Percentiles rank a stretch among this genome's conserved stretches.
phyloP scores from a whole-genome alignment of 495 filamentous ascomycete genomes.

The Annulohypoxylon bovei region DNA sequence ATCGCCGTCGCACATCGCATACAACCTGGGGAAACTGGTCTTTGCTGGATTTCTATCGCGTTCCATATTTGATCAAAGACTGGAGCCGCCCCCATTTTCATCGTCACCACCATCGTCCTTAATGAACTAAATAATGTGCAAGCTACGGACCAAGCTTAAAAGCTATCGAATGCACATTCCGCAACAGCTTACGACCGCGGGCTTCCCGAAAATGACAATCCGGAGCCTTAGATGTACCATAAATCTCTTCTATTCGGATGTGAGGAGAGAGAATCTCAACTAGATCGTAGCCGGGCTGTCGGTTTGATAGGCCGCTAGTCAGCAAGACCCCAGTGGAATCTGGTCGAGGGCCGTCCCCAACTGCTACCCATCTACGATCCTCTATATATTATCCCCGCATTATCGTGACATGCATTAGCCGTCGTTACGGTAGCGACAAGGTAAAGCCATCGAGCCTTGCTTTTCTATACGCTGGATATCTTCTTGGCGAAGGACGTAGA shows the following conservation, averaged over 20 bases:
- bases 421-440: constrained; percentile 7
- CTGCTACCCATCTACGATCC: constrained; percentile 9
- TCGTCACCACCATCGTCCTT: neutral
- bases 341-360: constrained; percentile 9
- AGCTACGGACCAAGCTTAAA: neutral
- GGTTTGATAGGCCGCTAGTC: constrained; percentile 38
- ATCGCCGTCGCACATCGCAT: constrained; percentile 12
- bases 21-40: constrained; percentile 20
- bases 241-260: constrained; percentile 4
- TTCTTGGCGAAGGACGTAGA: constrained; percentile 11
- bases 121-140: neutral
- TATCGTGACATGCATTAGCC: constrained; percentile 34
- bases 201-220: constrained; percentile 26
- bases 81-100: neutral
- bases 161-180: neutral
- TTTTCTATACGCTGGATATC: neutral
- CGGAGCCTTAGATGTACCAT: constrained; percentile 23
- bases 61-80: neutral
- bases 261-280: constrained; percentile 13
- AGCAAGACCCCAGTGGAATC: constrained; percentile 20
- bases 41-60: neutral
- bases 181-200: neutral
- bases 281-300: constrained; percentile 35
- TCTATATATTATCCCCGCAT: constrained; percentile 38
- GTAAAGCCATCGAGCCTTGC: neutral